These are phyloP conservation scores for Alternaria sp. DNA, from an alignment of 2,329 filamentous ascomycete species.

Conservation along the genomic window DNA sequence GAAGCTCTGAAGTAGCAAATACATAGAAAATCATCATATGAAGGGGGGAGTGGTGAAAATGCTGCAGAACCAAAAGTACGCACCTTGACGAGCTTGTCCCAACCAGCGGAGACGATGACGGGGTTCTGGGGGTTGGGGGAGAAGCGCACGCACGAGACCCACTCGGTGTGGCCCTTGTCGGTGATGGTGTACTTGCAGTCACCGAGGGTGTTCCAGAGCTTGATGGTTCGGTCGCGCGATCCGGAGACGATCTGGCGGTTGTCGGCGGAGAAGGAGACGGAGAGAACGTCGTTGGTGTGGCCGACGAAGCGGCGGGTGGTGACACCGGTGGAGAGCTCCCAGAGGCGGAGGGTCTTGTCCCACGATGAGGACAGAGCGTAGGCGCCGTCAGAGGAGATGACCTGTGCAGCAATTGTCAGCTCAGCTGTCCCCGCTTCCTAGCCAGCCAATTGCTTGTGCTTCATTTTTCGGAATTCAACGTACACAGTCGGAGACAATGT, in stretches of 20 bases:
- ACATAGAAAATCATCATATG: conserved; percentile 94
- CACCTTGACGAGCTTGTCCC: conserved; percentile 99
- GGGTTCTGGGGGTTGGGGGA: conserved; percentile 99
- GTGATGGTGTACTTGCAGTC: conserved; percentile 99
- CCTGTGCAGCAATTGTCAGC: conserved; percentile 63
- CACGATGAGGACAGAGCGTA: conserved; percentile 98
- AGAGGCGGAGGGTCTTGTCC: conserved; percentile 99
- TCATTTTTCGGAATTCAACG: conserved; percentile 53
- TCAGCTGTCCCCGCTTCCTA: conserved; percentile 33
- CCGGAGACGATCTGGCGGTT: conserved; percentile 99
- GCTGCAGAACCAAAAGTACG: conserved; percentile 53
- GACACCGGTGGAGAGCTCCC: conserved; percentile 96
- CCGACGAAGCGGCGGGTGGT: conserved; percentile 99
- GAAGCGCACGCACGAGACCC: conserved; percentile 99
- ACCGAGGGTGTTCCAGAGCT: conserved; percentile 99
- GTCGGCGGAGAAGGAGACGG: conserved; percentile 99
- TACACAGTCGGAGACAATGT: conserved; percentile 99
- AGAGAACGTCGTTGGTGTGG: conserved; percentile 99
- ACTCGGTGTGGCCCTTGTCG: conserved; percentile 99
- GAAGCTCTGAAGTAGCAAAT: conserved; percentile 99
- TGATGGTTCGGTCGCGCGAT: conserved; percentile 98
- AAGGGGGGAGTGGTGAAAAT: conserved; percentile 28
- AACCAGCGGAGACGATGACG: conserved; percentile 97
- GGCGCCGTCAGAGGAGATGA: conserved; percentile 99
- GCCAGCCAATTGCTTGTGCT: conserved; percentile 35